Evolutionary conservation across 495 filamentous ascomycete genomes (phyloP).

Genomic region (Aspergillus ostianus): DNA sequence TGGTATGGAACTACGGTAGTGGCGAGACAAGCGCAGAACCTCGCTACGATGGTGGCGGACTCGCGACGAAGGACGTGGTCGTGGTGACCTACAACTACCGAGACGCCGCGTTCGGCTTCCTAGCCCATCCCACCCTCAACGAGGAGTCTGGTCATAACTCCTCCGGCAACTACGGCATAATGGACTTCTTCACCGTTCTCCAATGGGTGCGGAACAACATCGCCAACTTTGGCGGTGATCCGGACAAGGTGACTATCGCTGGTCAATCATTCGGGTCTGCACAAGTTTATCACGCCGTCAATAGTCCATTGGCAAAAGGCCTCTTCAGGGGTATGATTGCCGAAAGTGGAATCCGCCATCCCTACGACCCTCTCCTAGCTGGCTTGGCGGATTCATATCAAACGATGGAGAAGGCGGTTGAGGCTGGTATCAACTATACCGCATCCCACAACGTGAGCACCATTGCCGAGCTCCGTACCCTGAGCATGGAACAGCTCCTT

Average conservation of each 20-base stretch:
- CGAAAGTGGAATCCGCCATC: conserved; percentile 29
- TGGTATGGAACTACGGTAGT: conserved; percentile 32
- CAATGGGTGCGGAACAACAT: conserved; percentile 57
- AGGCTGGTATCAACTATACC: conserved; percentile 24
- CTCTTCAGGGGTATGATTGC: conserved; percentile 30
- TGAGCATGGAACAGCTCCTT: conserved; percentile 25
- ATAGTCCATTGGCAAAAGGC: conserved; percentile 28
- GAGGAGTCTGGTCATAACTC: conserved; percentile 41
- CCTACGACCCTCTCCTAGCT: conserved; percentile 27
- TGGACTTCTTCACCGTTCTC: conserved; percentile 31
- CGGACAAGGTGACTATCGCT: conserved; percentile 41
- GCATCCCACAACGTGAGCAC: conserved; percentile 24
- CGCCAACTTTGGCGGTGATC: conserved; percentile 61
- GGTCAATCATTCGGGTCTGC: conserved; percentile 43
- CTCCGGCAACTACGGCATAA: conserved; percentile 37
- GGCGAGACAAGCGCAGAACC: conserved; percentile 25
- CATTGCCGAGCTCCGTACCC: conserved; percentile 26
- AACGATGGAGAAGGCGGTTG: conserved; percentile 24
- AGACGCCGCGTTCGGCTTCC: conserved; percentile 65
- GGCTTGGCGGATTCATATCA: conserved; percentile 29
- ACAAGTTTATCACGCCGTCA: conserved; percentile 39
- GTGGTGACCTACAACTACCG: conserved; percentile 72
- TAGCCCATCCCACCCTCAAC: conserved; percentile 58
- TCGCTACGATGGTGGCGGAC: conserved; percentile 30
- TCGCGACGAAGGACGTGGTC: conserved; percentile 47